These are phyloP conservation scores for Eutrema japonicum DNA, from an alignment of 345 rosid genomes.

Conservation along the genomic window DNA sequence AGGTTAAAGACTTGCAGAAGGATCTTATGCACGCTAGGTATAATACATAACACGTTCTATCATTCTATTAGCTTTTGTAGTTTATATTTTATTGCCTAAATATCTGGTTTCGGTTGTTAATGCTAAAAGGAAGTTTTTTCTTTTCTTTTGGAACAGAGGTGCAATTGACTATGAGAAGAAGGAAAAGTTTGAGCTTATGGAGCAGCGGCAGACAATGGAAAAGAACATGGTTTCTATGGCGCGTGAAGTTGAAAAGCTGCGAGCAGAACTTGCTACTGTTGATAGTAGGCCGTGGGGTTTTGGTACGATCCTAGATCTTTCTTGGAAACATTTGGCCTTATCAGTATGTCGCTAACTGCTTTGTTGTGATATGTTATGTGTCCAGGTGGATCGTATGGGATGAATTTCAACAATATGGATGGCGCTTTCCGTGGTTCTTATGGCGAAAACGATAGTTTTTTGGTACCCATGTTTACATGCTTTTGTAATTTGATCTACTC, in stretches of 20 bases:
- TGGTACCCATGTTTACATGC: constrained; percentile 52
- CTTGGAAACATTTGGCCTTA: constrained; percentile 12
- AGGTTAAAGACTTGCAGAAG: constrained; percentile 75
- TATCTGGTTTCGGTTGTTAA: background rate
- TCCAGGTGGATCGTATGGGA: constrained; percentile 75
- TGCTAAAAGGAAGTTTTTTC: background rate
- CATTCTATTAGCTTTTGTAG: background rate
- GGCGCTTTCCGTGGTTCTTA: constrained; percentile 64
- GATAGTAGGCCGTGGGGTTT: constrained; percentile 74
- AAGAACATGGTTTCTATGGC: constrained; percentile 96
- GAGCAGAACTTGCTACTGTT: constrained; percentile 72
- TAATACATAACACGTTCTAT: constrained; percentile 13
- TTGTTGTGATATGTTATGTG: constrained; percentile 27
- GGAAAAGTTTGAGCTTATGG: constrained; percentile 86
- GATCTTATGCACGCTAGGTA: constrained; percentile 94
- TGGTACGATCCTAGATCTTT: constrained; percentile 53
- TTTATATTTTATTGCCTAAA: background rate
- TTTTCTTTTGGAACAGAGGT: constrained; percentile 46
- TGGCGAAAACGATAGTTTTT: constrained; percentile 70
- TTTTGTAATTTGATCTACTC: constrained; percentile 26
- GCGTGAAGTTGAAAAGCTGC: constrained; percentile 93
- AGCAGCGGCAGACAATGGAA: constrained; percentile 94
- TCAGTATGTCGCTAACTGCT: constrained; percentile 4
- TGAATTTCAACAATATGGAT: constrained; percentile 55
- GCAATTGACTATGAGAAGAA: constrained; percentile 94